Evolutionary conservation across 1,284 basidiomycete genomes (phyloP).

Genomic region (Marasmius oreades): DNA sequence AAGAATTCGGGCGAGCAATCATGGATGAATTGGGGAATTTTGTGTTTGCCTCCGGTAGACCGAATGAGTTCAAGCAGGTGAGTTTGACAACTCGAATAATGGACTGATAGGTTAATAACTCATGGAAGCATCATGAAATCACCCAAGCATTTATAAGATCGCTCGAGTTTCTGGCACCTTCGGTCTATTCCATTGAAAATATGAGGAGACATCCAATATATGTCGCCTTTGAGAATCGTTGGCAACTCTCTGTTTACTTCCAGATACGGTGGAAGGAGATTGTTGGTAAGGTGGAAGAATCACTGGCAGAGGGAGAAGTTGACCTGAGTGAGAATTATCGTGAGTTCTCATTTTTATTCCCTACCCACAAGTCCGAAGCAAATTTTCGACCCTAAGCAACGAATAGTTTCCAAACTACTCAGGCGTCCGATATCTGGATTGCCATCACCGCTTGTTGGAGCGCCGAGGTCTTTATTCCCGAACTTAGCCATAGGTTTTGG

Average conservation of each 20-base stretch:
- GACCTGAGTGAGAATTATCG: conserved; percentile 39
- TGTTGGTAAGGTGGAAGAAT: conserved; percentile 70
- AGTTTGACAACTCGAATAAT: conserved; percentile 16
- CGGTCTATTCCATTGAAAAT: conserved; percentile 59
- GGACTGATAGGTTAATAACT: conserved; percentile 9
- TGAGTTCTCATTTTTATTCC: conserved; percentile 18
- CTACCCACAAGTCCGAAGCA: not conserved
- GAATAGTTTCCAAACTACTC: conserved; percentile 49
- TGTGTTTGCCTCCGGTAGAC: conserved; percentile 89
- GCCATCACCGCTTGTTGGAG: conserved; percentile 83
- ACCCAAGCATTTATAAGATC: conserved; percentile 84
- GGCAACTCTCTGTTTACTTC: conserved; percentile 97
- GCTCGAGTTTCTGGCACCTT: conserved; percentile 81
- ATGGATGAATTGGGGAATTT: conserved; percentile 79
- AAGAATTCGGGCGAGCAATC: conserved; percentile 74
- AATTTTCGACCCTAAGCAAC: conserved; percentile 18
- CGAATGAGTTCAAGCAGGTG: conserved; percentile 87
- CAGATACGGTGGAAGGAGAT: conserved; percentile 98
- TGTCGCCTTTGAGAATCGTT: conserved; percentile 74
- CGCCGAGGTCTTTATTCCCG: conserved; percentile 78
- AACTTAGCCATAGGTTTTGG: conserved; percentile 85
- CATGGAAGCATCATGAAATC: conserved; percentile 71
- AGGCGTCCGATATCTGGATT: conserved; percentile 68
- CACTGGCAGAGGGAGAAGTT: conserved; percentile 44
- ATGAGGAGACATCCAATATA: conserved; percentile 76